Evolutionary conservation across 495 filamentous ascomycete species (phyloP).

Genomic region (Aspergillus cavernicola): DNA sequence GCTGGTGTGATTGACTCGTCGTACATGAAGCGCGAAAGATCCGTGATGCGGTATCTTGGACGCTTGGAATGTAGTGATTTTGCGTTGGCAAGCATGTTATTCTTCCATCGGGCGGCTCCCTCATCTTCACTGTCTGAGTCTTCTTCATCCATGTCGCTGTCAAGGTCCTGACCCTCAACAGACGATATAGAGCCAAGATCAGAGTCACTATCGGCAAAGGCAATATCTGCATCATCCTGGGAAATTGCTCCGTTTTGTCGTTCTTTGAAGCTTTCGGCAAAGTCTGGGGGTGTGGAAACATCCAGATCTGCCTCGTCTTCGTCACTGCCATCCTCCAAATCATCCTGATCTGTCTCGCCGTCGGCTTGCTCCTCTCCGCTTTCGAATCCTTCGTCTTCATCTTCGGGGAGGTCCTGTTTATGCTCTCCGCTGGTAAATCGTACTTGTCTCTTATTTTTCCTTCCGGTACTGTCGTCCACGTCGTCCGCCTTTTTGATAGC

Average conservation of each 20-base stretch:
- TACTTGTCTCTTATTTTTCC: conserved; percentile 65
- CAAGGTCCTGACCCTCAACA: conserved; percentile 56
- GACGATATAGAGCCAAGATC: conserved; percentile 88
- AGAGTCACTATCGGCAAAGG: conserved; percentile 95
- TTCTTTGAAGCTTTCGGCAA: conserved; percentile 39
- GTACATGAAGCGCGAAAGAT: conserved; percentile 85
- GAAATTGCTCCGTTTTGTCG: conserved; percentile 39
- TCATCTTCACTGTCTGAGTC: conserved; percentile 54
- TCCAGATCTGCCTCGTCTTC: conserved; percentile 44
- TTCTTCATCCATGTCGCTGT: conserved; percentile 55
- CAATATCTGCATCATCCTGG: conserved; percentile 59
- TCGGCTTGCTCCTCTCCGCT: conserved; percentile 59
- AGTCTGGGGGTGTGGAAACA: conserved; percentile 40
- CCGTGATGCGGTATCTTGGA: conserved; percentile 66
- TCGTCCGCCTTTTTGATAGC: conserved; percentile 59
- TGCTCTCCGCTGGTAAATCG: conserved; percentile 58
- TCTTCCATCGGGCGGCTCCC: conserved; percentile 73
- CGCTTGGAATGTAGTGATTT: conserved; percentile 64
- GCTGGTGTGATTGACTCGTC: conserved; percentile 70
- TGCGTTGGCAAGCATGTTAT: conserved; percentile 75
- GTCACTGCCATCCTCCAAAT: conserved; percentile 36
- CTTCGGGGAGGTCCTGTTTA: conserved; percentile 15
- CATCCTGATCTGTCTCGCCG: conserved; percentile 55
- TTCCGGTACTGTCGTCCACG: conserved; percentile 59
- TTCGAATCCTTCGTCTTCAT: conserved; percentile 44